Percentiles rank a stretch among this genome's conserved stretches.
phyloP scores from a whole-genome alignment of 345 rosid genomes.

The Lenwebbia sp. region DNA sequence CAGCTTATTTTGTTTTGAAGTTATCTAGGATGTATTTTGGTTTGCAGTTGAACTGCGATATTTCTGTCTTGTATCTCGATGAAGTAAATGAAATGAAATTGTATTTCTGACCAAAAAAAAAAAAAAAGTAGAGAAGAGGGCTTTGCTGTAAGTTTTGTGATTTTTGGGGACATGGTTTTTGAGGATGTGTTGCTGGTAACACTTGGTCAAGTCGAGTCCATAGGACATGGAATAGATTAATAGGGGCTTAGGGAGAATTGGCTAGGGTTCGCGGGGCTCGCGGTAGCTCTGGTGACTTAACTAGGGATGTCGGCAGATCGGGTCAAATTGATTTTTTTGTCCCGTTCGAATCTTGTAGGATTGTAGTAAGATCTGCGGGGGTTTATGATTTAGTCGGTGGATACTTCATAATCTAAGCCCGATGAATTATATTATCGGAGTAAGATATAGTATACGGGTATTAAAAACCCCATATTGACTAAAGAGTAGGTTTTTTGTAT shows the following conservation, averaged over 20 bases:
- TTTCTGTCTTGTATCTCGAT: no score
- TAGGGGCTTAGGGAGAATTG: not conserved
- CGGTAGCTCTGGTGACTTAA: not conserved
- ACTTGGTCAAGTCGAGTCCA: not conserved
- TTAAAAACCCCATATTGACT: not conserved
- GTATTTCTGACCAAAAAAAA: no score
- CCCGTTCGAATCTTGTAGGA: not conserved
- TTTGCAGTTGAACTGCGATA: no score
- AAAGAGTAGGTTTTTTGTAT: not conserved
- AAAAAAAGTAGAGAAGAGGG: not conserved
- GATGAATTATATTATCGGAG: not conserved
- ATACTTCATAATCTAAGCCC: not conserved
- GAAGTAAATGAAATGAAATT: no score
- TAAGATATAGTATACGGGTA: not conserved
- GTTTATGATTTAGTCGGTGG: no score
- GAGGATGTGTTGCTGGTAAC: not conserved
- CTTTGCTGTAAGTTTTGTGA: not conserved
- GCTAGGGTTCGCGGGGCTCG: not conserved
- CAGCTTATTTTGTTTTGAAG: no score
- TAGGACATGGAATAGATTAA: not conserved
- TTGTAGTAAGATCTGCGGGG: not conserved
- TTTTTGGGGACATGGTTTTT: not conserved
- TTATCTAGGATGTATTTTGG: no score
- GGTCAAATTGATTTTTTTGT: not conserved
- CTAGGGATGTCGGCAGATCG: not conserved